Base-by-base conservation (phyloP, 179 eudicot genomes). In the Carnegiea gigantea region DNA sequence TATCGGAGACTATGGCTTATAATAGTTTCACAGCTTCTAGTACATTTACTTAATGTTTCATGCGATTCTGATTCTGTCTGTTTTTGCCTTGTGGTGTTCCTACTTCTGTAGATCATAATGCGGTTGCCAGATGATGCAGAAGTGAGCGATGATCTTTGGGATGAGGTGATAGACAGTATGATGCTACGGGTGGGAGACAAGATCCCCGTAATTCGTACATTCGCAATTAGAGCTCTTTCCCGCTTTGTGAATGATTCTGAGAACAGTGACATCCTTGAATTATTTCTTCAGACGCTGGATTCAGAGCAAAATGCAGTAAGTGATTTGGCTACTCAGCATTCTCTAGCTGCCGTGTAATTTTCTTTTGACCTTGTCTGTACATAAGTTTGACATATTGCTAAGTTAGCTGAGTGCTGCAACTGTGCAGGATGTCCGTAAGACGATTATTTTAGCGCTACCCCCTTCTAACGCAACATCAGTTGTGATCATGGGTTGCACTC, bases 41-140 rank as follows among this genome's bases (percentile, higher is more conserved):
- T 48, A 53, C 36, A 24, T 70, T 60, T 26, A 36, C 20, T 43
- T 40, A 21, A 28, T 40, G 43, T 59, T 81, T 23, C n/a, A 51
- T 33, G 13, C 2, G 28, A 14, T 5, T 36, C n/a, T 6, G 21
- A 18, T 62, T 59, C 28, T 33, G 15, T 75, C 13, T 57, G 9
- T 79, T 71, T 65, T 26, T 64, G 54, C 26, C 8, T 26, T 78
- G 4, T 57, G 62, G 20, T 57, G n/a, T 57, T 33, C 77, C 81
- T 71, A 77, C 81, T 83, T 90, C 49, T 86, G 78, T 80, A 97
- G 99, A 91, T 92, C 82, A 93, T 97, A 83, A 91, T 97, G 92
- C 89, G 92, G 79, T 89, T 97, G 89, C 98, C 99, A 51, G 99
- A 97, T 81, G 97, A 95, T 73, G 92, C 96, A 73, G 99, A 97